Base-by-base conservation (phyloP, 1,284 basidiomycete species). In the Pseudozyma hubeiensis region DNA sequence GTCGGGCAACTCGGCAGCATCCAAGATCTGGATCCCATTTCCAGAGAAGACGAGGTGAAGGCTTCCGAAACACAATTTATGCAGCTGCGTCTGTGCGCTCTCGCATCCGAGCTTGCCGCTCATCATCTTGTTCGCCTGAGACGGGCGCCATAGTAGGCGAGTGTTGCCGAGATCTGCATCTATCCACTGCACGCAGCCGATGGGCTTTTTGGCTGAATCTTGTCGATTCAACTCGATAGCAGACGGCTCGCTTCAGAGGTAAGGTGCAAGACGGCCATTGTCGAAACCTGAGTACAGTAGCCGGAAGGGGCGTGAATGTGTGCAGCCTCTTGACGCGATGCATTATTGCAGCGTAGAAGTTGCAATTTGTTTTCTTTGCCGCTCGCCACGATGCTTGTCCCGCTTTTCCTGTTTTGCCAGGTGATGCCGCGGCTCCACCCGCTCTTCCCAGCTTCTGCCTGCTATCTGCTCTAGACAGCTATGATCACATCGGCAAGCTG, bases 301-400 rank as follows among this genome's bases (percentile, higher is more conserved):
- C 24, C 24, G 24, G 24, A 24, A 24, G 24, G 24, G 24, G 24
- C 24, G 24, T 24, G 24, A 24, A 24, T 24, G 24, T 24, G 35
- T 37, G 35, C 35, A 37, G 35, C 35, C 35, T 37, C n/a, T 39
- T 30, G 30, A 68, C 45, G 65, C 65, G 59, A 14, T 24, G 24
- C 24, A 24, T 24, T 1, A 24, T 24, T 24, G 24, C 24, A 24
- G 24, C 33, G 65, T 68, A 68, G 59, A 68, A 62, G 65, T 68
- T 68, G 31, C 54, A 49, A 37, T 19, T 44, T 19, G 17, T 30
- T 11, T n/a, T 33, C 33, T 53, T 24, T 54, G 57, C 50, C 51
- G 35, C 37, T 34, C 40, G n/a, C 51, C 37, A 29, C 43, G n/a
- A 24, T 44, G 19, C 19, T 24, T 19, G 14, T 44, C 43, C 8